Evolutionary conservation across 1,284 basidiomycete species (phyloP).

Genomic region (Marasmius fiardii): DNA sequence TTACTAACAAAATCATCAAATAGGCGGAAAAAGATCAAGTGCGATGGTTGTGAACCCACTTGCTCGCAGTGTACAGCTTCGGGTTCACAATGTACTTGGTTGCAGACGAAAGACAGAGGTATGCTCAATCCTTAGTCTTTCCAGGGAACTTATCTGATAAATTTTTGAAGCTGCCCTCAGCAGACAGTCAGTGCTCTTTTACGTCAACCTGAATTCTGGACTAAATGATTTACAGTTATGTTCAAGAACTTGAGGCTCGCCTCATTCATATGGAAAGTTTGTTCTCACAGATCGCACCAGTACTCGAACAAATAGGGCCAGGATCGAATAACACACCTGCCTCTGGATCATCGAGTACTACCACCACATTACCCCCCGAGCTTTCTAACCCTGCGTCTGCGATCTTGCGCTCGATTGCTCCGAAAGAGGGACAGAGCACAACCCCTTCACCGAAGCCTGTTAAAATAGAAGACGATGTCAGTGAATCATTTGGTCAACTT

Average conservation of each 20-base stretch:
- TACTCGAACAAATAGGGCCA: conserved; percentile 66
- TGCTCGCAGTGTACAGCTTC: conserved; percentile 75
- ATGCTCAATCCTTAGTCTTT: background rate
- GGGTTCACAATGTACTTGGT: conserved; percentile 76
- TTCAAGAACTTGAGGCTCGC: conserved; percentile 82
- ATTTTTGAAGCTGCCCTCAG: conserved; percentile 60
- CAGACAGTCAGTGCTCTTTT: conserved; percentile 61
- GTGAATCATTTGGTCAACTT: conserved; percentile 81
- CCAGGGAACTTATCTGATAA: background rate
- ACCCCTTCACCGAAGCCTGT: conserved; percentile 35
- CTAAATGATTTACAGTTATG: conserved; percentile 53
- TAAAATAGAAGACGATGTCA: conserved; percentile 69
- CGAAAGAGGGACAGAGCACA: conserved; percentile 29
- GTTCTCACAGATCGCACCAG: conserved; percentile 73
- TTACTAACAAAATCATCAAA: conserved; percentile 16
- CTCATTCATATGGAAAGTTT: conserved; percentile 81
- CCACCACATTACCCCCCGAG: conserved; percentile 24
- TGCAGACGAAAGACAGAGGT: conserved; percentile 77
- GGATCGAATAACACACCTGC: conserved; percentile 36
- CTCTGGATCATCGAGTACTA: conserved; percentile 25
- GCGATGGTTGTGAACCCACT: conserved; percentile 81
- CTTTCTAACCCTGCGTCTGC: conserved; percentile 30
- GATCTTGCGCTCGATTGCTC: conserved; percentile 39
- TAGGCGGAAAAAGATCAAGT: conserved; percentile 87
- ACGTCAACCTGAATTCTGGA: conserved; percentile 6